Base-by-base conservation (phyloP, 768 basidiomycete genomes). In the Mycena haematopus region DNA sequence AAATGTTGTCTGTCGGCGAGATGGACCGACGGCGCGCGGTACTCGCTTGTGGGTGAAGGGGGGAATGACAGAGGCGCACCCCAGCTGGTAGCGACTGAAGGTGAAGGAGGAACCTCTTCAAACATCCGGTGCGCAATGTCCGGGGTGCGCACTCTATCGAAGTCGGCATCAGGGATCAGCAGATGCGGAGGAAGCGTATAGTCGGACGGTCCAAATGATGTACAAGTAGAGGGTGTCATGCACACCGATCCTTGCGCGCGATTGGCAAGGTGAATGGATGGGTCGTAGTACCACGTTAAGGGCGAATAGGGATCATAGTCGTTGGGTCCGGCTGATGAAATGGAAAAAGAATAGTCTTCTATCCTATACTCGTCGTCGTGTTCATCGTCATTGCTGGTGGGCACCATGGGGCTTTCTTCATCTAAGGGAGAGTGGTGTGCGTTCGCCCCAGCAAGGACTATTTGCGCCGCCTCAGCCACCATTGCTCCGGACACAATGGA, bases 301-400 rank as follows among this genome's bases (percentile, higher is more conserved):
- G 77, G 72, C 3, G 81, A 82, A 33, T 78, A 71, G 14, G 76
- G 71, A 46, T 80, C 78, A 53, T 74, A 73, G 52, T 80, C 81
- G 33, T 75, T 76, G 22, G 90, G 91, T n/a, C 91, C 90, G 2
- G 74, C 73, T 8, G 90, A 91, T 9, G 88, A 87, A 25, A 85
- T 79, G 10, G 89, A 90, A 87, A 89, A 92, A 10, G 80, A 70
- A 69, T 82, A 92, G 65, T 91, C 90, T 45, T 85, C 85, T 29
- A 88, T 73, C 65, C 88, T 81, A 56, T 89, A 74, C 61, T 81
- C 82, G 14, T 79, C 75, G 24, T 75, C 75, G 14, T 52, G 55
- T n/a, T 60, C 62, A 2, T 60, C 74, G 27, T 70, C 69, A 52
- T 60, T 63, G 38, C 58, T 62, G 53, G 70, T 56, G 45, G 69